Percentiles rank a stretch among this genome's conserved stretches.
phyloP scores from a whole-genome alignment of 768 basidiomycete genomes.

The Kwoniella europaea region DNA sequence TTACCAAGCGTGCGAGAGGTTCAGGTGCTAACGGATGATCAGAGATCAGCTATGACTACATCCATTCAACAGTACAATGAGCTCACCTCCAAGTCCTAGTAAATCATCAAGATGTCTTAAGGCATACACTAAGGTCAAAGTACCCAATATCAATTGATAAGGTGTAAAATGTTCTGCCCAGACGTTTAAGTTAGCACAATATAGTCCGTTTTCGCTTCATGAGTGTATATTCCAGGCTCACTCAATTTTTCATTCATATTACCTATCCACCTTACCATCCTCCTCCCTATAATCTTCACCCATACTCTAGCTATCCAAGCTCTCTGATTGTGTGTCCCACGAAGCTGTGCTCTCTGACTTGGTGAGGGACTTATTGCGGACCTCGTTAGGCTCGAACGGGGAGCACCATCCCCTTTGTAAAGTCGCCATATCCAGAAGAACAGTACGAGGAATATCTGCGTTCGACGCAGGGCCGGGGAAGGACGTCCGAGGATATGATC shows the following conservation, averaged over 20 bases:
- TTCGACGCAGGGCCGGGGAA: slow-evolving; percentile 84
- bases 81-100: slow-evolving; percentile 77
- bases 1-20: slow-evolving; percentile 82
- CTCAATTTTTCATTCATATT: slow-evolving; percentile 50
- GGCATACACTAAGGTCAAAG: slow-evolving; percentile 82
- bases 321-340: slow-evolving; percentile 19
- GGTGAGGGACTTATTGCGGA: slow-evolving; percentile 20
- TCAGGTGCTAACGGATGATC: slow-evolving; percentile 72
- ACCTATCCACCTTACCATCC: slow-evolving; percentile 39
- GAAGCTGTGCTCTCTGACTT: slow-evolving; percentile 32
- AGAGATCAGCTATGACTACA: neutral
- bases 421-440: slow-evolving; percentile 90
- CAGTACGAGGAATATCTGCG: slow-evolving; percentile 89
- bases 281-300: slow-evolving; percentile 38
- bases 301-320: slow-evolving; percentile 38
- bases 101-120: slow-evolving; percentile 82
- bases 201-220: neutral
- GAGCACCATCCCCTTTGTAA: slow-evolving; percentile 62
- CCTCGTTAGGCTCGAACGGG: slow-evolving; percentile 12
- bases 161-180: slow-evolving; percentile 78
- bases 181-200: no score
- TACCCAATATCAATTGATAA: slow-evolving; percentile 91
- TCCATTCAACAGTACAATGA: neutral
- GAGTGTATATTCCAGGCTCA: slow-evolving; percentile 29
- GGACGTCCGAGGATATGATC: slow-evolving; percentile 90